phyloP scores from a whole-genome alignment of 2,329 filamentous ascomycete species.

The Alternaria hordeiaustralica region DNA sequence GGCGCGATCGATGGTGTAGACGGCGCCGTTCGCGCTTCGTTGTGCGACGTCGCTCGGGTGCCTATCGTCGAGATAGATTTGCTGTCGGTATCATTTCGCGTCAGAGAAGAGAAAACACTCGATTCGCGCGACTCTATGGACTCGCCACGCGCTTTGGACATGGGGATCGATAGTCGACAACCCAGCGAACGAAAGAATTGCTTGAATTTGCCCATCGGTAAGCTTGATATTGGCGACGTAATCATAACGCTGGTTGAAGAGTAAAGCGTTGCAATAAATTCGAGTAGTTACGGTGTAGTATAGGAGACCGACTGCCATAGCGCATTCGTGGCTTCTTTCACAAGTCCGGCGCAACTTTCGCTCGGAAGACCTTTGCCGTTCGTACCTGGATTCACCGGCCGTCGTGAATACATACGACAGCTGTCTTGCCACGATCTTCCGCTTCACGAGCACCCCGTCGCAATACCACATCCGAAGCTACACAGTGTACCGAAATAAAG shows the following conservation, averaged over 20 bases:
- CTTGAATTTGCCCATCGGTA: constrained; percentile 6
- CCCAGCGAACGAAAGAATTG: neutral
- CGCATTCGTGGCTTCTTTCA: neutral
- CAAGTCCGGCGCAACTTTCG: neutral
- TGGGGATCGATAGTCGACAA: neutral
- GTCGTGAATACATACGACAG: neutral
- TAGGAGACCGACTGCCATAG: neutral
- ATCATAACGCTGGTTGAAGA: neutral
- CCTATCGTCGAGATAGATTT: neutral
- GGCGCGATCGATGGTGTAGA: neutral
- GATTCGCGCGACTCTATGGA: neutral
- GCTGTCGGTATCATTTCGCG: neutral
- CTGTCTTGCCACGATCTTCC: neutral
- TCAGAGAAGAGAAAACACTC: neutral
- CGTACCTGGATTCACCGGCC: neutral
- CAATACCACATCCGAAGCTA: neutral
- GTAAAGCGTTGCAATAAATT: neutral
- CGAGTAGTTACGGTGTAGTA: neutral
- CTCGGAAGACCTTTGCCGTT: neutral
- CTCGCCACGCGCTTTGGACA: neutral
- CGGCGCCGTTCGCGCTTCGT: neutral
- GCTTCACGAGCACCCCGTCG: neutral
- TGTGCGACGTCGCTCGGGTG: neutral
- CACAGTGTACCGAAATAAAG: neutral
- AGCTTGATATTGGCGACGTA: neutral